phyloP scores from a whole-genome alignment of 2,329 filamentous ascomycete species.

The Alternaria brassicae region DNA sequence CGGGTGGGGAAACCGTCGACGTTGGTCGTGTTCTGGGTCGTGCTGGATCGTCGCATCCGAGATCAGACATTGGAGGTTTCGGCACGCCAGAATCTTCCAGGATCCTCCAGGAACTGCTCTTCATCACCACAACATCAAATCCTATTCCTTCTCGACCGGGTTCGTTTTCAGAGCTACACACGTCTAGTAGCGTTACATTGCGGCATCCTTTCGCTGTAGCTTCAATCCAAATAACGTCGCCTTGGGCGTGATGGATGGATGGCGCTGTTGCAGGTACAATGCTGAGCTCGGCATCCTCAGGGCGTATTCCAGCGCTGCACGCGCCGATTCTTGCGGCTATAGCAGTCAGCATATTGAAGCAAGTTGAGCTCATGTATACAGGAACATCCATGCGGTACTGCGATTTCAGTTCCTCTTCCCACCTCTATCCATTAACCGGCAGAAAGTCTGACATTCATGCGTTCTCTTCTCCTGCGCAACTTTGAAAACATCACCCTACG shows the following conservation, averaged over 20 bases:
- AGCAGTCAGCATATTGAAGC: constrained; percentile 19
- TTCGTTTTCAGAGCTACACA: constrained; percentile 9
- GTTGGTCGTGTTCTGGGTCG: constrained; percentile 19
- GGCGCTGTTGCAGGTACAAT: neutral
- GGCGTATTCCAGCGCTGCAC: constrained; percentile 3
- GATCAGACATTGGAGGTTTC: constrained; percentile 31
- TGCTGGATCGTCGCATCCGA: constrained; percentile 24
- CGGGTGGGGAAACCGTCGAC: constrained; percentile 4
- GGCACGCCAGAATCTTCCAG: constrained; percentile 12
- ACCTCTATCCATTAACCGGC: constrained; percentile 16
- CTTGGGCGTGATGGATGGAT: neutral
- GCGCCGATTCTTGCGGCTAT: constrained; percentile 4
- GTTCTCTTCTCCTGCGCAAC: constrained; percentile 29
- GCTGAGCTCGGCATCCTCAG: neutral
- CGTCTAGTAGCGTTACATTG: neutral
- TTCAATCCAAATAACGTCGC: neutral
- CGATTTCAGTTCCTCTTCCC: constrained; percentile 33
- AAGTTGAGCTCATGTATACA: constrained; percentile 11
- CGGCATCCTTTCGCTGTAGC: neutral
- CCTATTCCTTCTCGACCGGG: neutral
- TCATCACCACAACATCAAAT: constrained; percentile 5
- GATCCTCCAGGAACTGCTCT: constrained; percentile 4
- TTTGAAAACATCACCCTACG: constrained; percentile 26
- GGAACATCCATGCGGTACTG: constrained; percentile 21
- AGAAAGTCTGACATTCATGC: constrained; percentile 36